Evolutionary conservation across 352 stramenopile genomes (phyloP), one percentile per base, ranked within the genome.

Genomic region (Pythium periplocum): DNA sequence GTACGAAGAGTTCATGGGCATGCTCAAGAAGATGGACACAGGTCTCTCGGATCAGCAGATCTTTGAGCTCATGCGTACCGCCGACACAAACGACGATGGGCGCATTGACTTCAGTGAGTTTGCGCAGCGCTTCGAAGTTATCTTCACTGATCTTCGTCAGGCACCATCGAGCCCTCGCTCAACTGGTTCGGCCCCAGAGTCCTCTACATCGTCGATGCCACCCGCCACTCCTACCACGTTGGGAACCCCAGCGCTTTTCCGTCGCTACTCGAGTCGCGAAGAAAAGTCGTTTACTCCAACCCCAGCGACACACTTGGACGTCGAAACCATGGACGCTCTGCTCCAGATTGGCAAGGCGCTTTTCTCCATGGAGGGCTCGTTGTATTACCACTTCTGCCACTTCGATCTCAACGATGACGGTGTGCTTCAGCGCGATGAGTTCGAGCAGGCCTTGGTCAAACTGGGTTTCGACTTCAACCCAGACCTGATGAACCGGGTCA

Each of bases 21-120:
- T 85, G 35, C 71, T 98, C 50, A 96, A 97, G 72, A 81, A 76
- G 47, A 93, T 98, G 73, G 86, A 98, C 59, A 96, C 91, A 8
- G 90, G 90, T 1, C 70, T 98, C 6, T 93, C 86, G 35, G 88
- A 97, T 54, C 78, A 93, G 54, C 88, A 94, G 68, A 87, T 97
- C 33, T 98, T 95, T 49, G 88, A 96, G 57, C 69, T 98, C 30
- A 98, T 98, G 91, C 83, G 90, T 36, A 95, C 86, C 11, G 79
- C 94, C 31, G 90, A 97, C 59, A 91, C 87, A 33, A 95, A 98
- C 64, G 84, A 96, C 54, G 90, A 97, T 54, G 87, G 84, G 31
- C 84, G 85, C 46, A 96, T 97, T 53, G 85, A 96, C 48, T 95
- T 97, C 40, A 73, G 79, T 34, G 90, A 97, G 69, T 97, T 97